A percentile compares a stretch with the other conserved stretches of the same genome.
Evolutionary conservation across 345 rosid genomes (phyloP).

Genomic region (Atalantia buxifolia): DNA sequence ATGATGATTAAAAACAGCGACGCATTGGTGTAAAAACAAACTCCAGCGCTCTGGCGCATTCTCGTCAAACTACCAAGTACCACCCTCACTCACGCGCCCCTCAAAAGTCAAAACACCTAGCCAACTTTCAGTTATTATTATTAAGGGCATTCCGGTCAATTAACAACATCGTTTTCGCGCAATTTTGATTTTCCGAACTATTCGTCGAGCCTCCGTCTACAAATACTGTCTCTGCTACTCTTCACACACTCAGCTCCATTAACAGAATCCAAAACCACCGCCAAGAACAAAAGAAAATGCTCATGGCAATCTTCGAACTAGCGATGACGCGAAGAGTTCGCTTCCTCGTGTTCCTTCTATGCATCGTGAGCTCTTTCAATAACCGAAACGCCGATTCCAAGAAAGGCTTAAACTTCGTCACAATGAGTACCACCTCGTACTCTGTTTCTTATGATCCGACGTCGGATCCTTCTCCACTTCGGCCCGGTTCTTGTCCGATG

Average conservation of each 20-base stretch:
- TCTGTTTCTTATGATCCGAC: neutral
- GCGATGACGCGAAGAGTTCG: slow-evolving; percentile 20
- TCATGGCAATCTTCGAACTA: slow-evolving; percentile 8
- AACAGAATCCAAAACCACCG: neutral
- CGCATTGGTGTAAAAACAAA: too few species aligned
- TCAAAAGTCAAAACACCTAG: too few species aligned
- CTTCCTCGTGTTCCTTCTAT: slow-evolving; percentile 30
- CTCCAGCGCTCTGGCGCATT: neutral
- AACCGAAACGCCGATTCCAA: slow-evolving; percentile 21
- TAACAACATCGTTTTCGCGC: slow-evolving; percentile 23
- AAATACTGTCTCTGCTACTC: neutral
- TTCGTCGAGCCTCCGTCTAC: too few species aligned
- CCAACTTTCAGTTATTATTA: slow-evolving; percentile 10
- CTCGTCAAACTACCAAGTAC: neutral
- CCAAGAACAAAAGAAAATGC: slow-evolving; percentile 11
- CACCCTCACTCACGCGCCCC: too few species aligned
- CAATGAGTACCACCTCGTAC: neutral
- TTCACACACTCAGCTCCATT: neutral
- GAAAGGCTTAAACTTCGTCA: neutral
- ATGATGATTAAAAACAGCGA: too few species aligned
- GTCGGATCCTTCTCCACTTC: neutral
- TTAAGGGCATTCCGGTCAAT: slow-evolving; percentile 21
- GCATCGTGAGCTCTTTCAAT: slow-evolving; percentile 35
- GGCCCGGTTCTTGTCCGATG: slow-evolving; percentile 10
- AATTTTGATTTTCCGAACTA: neutral